Evolutionary conservation across 192 early-diverging fungal species (phyloP), one percentile per base, ranked within the genome.

Genomic region (Spizellomyces sp.): DNA sequence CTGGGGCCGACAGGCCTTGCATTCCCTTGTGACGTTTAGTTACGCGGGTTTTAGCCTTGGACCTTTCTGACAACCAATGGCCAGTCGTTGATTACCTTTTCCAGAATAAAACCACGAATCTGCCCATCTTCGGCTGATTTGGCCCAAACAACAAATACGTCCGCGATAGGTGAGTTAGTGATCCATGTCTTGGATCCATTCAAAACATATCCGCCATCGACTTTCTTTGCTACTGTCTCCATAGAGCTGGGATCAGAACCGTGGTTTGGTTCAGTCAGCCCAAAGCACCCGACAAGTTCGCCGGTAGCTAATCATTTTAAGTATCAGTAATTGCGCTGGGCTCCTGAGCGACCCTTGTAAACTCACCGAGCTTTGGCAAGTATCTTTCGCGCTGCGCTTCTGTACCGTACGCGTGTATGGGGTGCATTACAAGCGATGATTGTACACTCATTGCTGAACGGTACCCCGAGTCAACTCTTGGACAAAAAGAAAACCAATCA

Each of bases 101-200:
- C 96, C 19, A 99, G 82, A 46, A 99, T 90, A 64, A 96, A 99
- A 2, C 96, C 96, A 59, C 93, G 89, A 74, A 99, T 98, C 74
- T 88, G 86, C 65, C 87, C 90, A 73, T 93, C 90, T 6, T 94
- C 92, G 43, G 80, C 76, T 9, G 21, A 59, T 81, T 95, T 96
- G 44, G 94, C 96, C 96, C 96, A 99, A 22, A 99, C 85, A 27
- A 99, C 85, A 85, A 96, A 96, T 27, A 98, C 90, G 62, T 98
- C 95, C 52, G 96, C 96, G 58, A 99, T 91, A 9, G 96, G 96
- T 45, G 94, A 94, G 86, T 99, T 99, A 66, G 97, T 96, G 79
- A 96, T 99, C 97, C 97, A 99, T 58, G 94, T 98, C 83, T 99
- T 99, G 81, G 89, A 85, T 5, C 97, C 97, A 62, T 87, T 92